Evolutionary conservation across 352 stramenopile genomes (phyloP), one percentile per base, ranked within the genome.

Genomic region (Phytopythium litorale): DNA sequence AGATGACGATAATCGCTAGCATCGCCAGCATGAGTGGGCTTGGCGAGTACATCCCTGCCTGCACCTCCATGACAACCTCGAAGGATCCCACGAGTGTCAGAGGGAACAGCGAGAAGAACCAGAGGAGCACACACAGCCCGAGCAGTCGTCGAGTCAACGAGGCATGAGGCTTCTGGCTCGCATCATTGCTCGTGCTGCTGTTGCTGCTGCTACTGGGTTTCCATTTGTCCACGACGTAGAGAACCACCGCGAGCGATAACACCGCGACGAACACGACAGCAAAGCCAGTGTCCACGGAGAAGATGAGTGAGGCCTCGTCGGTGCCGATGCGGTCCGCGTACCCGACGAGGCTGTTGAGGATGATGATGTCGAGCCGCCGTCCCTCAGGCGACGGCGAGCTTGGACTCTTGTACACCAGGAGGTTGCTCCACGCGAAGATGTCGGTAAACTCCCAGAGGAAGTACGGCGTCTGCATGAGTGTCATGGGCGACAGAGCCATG

Each of bases 371-470:
- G 13, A 88, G 35, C 28, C 78, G 72, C 35, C 77, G 70, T 35
- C 19, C 21, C 7, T 45, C 58, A 51, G 53, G 23, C 28, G 42
- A 54, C 38, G 67, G 40, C 15, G 58, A 58, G 7, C n/a, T 56
- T 40, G 60, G 62, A 11, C 70, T 62, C 35, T 28, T 57, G 55
- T 68, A 72, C 11, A 66, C 32, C 13, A 87, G 59, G 45, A 87
- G 84, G 58, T 81, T 85, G 25, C 70, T 76, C 79, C 81, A 91
- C 4, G 77, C 60, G 28, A 91, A 84, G 19, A 79, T 69, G 43
- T 89, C 81, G 0, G 75, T 80, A 57, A 79, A 88, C n/a, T 83
- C 68, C 68, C 76, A 83, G 6, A 86, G 56, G 61, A 79, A 81
- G 32, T 79, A 83, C 4, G 81, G 81, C 19, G 71, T 78, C 45